These are phyloP conservation scores for Fusarium annulatum DNA, from an alignment of 2,329 filamentous ascomycete genomes.

Conservation along the genomic window DNA sequence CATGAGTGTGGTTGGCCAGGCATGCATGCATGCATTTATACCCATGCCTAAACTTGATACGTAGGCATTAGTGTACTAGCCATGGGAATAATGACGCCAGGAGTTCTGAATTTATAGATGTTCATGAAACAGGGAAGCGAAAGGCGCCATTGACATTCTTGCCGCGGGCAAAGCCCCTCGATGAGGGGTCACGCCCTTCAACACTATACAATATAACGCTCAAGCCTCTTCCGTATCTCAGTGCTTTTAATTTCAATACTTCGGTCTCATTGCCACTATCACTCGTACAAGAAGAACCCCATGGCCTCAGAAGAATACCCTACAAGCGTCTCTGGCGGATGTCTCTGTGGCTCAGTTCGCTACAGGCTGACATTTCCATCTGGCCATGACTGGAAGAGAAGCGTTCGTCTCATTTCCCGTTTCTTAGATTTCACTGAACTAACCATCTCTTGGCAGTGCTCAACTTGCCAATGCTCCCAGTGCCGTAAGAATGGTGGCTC, in stretches of 20 bases:
- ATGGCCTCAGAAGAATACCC: constrained; percentile 47
- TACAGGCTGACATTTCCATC: constrained; percentile 60
- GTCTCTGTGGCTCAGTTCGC: constrained; percentile 61
- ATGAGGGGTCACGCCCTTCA: constrained; percentile 10
- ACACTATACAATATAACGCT: neutral
- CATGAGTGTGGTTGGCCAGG: neutral
- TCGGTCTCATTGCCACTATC: neutral
- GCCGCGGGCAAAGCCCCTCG: neutral
- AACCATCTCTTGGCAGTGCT: constrained; percentile 46
- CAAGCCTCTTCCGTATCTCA: constrained; percentile 3
- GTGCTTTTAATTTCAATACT: neutral
- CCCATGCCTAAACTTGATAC: neutral
- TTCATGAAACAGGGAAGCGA: constrained; percentile 7
- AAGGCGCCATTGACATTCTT: constrained; percentile 47
- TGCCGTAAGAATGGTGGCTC: constrained; percentile 64
- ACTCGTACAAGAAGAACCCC: neutral
- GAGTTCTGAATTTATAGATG: neutral
- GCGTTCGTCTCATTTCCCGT: constrained; percentile 40
- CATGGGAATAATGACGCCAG: constrained; percentile 1
- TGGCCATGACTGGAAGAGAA: constrained; percentile 56
- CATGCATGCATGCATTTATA: constrained; percentile 4
- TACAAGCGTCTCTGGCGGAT: constrained; percentile 59
- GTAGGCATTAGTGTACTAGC: neutral
- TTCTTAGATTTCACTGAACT: neutral
- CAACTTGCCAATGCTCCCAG: constrained; percentile 66